These are phyloP conservation scores for Pulveroboletus sp. DNA, from an alignment of 768 basidiomycete species.

Conservation along the genomic window DNA sequence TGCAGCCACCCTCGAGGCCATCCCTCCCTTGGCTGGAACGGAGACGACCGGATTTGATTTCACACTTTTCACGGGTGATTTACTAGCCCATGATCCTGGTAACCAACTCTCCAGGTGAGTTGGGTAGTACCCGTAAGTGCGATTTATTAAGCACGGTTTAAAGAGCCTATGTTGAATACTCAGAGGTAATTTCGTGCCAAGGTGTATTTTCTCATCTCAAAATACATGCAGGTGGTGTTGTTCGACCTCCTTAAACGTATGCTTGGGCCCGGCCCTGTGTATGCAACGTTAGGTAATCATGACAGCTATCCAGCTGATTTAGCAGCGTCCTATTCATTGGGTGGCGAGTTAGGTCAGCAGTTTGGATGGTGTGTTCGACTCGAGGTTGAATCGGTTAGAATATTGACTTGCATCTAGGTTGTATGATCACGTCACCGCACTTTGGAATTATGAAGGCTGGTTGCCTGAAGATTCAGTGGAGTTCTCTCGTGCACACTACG, in stretches of 20 bases:
- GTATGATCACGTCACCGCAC: conserved; percentile 67
- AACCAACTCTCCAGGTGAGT: conserved; percentile 59
- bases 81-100: conserved; percentile 69
- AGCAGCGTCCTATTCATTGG: conserved; percentile 59
- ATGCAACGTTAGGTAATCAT: conserved; percentile 75
- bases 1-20: conserved; percentile 59
- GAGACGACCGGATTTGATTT: conserved; percentile 60
- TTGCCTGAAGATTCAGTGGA: conserved; percentile 53
- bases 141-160: background rate
- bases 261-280: conserved; percentile 68
- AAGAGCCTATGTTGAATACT: conserved; percentile 59
- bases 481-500: conserved; percentile 65
- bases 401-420: conserved; percentile 45
- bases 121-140: background rate
- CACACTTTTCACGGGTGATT: conserved; percentile 69
- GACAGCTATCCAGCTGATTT: conserved; percentile 61
- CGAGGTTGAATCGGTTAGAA: background rate
- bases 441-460: conserved; percentile 76
- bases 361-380: conserved; percentile 54
- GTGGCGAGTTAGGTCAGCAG: conserved; percentile 52
- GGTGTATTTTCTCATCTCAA: conserved; percentile 3
- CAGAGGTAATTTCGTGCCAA: conserved; percentile 47
- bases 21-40: conserved; percentile 65
- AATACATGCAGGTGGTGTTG: conserved; percentile 46
- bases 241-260: conserved; percentile 64